Evolutionary conservation across 2,329 filamentous ascomycete species (phyloP), one percentile per base, ranked within the genome.

Genomic region (Monilinia vaccinii-corymbosi): DNA sequence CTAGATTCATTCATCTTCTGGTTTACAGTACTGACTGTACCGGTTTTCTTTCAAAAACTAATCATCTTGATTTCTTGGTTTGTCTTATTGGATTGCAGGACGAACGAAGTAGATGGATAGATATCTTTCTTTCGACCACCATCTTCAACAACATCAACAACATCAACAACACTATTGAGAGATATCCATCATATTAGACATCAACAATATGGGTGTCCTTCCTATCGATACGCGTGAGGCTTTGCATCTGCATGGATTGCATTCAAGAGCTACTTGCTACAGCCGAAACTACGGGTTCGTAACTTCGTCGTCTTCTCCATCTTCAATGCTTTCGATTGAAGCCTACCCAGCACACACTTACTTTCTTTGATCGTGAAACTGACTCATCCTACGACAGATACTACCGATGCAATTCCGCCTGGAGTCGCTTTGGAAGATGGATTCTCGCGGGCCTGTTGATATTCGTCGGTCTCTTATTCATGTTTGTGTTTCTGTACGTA

Each of bases 341-440:
- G 21, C 23, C 5, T 28, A 3, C 25, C 25, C 6, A 3, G 3
- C 25, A 3, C 25, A 3, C 25, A 3, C 25, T 28, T n/a, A n/a
- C 25, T 28, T 28, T 6, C 10, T 11, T 18, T 25, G 28, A 32
- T 3, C 38, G 14, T 7, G 3, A 16, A 25, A 23, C 28, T 58
- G 32, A 52, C 21, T 32, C 1, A 6, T 21, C 21, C 1, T 6
- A 14, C 18, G 8, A 10, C 6, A 53, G 56, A 13, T 59, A 59
- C 2, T 60, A 59, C 40, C 51, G 60, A 28, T 51, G 56, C 46
- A 25, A 31, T 16, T 61, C 62, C 10, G 56, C 60, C 13, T 68
- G 65, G 63, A 56, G 8, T 34, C 36, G 62, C 1, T 68, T 58
- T 40, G 66, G 66, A 9, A 60, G 66, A 7, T 68, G 66, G 66